Conservation (phyloP, 805 yeast genomes). For the Isabelozyma gotoi region DNA sequence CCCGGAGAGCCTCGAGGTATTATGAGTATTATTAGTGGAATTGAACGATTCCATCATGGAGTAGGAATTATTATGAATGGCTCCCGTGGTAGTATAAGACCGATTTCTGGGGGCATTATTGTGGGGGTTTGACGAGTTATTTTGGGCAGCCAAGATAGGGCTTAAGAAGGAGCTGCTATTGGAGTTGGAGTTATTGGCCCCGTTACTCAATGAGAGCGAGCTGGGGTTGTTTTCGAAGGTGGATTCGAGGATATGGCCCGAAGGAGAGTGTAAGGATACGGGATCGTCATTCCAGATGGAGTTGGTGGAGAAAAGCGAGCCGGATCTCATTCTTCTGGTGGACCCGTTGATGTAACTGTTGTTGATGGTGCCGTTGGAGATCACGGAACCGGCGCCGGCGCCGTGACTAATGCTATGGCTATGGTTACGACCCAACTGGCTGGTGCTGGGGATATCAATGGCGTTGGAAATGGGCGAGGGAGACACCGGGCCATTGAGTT, state of each 20-base stretch:
- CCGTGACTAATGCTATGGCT: background rate
- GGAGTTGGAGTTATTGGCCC: slow-evolving; percentile 5
- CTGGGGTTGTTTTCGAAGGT: slow-evolving; percentile 7
- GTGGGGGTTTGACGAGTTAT: slow-evolving; percentile 8
- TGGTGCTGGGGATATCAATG: slow-evolving; percentile 15
- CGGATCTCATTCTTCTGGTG: slow-evolving; percentile 52
- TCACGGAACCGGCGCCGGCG: background rate
- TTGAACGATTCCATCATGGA: slow-evolving; percentile 11
- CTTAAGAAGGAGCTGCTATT: slow-evolving; percentile 10
- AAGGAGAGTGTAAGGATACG: slow-evolving; percentile 14
- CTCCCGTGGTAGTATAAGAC: slow-evolving; percentile 52
- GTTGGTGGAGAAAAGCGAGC: slow-evolving; percentile 48
- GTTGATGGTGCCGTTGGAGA: background rate
- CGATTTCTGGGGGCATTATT: slow-evolving; percentile 34
- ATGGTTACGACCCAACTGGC: slow-evolving; percentile 6
- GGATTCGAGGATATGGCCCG: slow-evolving; percentile 11
- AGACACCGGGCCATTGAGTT: slow-evolving; percentile 15
- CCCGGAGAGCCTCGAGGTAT: slow-evolving; percentile 12
- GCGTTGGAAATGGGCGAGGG: slow-evolving; percentile 15
- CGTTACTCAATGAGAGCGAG: slow-evolving; percentile 10
- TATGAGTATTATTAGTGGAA: background rate
- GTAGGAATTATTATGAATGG: slow-evolving; percentile 10
- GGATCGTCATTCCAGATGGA: slow-evolving; percentile 62
- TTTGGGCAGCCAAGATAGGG: slow-evolving; percentile 11
- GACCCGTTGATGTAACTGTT: slow-evolving; percentile 18